These are phyloP conservation scores for Petunia hybrid DNA, from an alignment of 305 asterid genomes.

Conservation along the genomic window DNA sequence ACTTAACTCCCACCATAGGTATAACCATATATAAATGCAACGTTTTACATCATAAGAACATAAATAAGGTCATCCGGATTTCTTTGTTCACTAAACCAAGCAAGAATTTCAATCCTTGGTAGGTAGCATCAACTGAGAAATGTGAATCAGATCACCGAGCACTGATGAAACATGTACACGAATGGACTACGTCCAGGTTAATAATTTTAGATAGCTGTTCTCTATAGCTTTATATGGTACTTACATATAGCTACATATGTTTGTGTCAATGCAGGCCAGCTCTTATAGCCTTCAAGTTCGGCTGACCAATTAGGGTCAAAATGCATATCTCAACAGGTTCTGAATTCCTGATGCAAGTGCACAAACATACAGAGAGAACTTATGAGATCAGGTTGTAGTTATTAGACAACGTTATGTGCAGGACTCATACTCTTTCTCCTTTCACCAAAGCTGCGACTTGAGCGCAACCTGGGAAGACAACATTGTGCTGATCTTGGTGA, in stretches of 20 bases:
- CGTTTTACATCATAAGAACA: no score
- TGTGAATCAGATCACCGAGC: not conserved
- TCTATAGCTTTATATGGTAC: slow-evolving; percentile 20
- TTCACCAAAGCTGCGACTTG: slow-evolving; percentile 43
- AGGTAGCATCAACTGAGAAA: not conserved
- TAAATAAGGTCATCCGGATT: not conserved
- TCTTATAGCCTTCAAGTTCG: slow-evolving; percentile 9
- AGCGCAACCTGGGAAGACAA: slow-evolving; percentile 52
- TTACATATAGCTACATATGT: not conserved
- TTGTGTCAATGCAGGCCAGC: not conserved
- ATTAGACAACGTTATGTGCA: slow-evolving; percentile 16
- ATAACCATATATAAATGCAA: no score
- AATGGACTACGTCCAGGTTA: not conserved
- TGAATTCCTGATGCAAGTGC: not conserved
- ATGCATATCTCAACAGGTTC: slow-evolving; percentile 4
- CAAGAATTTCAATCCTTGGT: not conserved
- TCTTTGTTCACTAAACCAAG: not conserved
- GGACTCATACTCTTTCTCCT: slow-evolving; percentile 42
- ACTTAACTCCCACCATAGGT: no score
- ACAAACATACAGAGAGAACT: slow-evolving; percentile 20
- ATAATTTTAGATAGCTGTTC: slow-evolving; percentile 4
- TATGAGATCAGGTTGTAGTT: not conserved
- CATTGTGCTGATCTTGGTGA: slow-evolving; percentile 39
- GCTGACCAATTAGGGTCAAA: not conserved
- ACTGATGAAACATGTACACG: not conserved